Percentiles rank a stretch among this genome's conserved stretches.
Conservation (phyloP, 2,329 filamentous ascomycete species). For the Sporothrix pallida region DNA sequence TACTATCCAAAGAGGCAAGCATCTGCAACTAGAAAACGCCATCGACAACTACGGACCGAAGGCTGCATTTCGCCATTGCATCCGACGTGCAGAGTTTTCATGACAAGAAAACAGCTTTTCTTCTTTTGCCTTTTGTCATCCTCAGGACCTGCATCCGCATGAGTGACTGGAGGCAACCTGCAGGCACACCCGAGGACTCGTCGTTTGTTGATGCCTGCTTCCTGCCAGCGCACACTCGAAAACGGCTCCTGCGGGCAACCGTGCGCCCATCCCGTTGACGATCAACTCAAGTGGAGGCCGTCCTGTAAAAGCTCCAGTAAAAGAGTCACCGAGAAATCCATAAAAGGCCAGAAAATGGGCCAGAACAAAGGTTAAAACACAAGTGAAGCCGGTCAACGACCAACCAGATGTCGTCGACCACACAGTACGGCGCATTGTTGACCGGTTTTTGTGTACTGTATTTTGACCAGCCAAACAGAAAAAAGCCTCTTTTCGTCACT, state of each 20-base stretch:
- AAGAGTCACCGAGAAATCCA: neutral
- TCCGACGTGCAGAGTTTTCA: conserved; percentile 21
- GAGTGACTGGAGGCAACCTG: neutral
- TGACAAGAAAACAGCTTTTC: neutral
- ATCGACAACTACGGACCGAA: conserved; percentile 21
- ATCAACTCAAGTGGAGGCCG: neutral
- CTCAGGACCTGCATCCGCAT: neutral
- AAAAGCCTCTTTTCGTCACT: neutral
- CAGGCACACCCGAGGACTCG: neutral
- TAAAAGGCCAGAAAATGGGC: neutral
- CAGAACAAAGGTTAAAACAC: neutral
- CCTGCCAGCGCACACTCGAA: neutral
- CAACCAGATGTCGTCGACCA: conserved; percentile 11
- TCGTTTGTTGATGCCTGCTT: conserved; percentile 3
- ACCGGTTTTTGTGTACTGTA: neutral
- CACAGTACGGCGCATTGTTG: conserved; percentile 19
- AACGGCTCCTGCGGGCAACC: neutral
- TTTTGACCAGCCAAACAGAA: conserved; percentile 6
- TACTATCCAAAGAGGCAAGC: neutral
- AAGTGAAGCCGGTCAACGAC: neutral
- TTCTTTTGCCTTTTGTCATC: neutral
- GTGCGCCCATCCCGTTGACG: conserved; percentile 3
- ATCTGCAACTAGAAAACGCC: conserved; percentile 9
- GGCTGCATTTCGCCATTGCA: conserved; percentile 4
- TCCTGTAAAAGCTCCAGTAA: neutral